These are phyloP conservation scores for Gremmenia infestans DNA, from an alignment of 2,329 filamentous ascomycete genomes.

Conservation along the genomic window DNA sequence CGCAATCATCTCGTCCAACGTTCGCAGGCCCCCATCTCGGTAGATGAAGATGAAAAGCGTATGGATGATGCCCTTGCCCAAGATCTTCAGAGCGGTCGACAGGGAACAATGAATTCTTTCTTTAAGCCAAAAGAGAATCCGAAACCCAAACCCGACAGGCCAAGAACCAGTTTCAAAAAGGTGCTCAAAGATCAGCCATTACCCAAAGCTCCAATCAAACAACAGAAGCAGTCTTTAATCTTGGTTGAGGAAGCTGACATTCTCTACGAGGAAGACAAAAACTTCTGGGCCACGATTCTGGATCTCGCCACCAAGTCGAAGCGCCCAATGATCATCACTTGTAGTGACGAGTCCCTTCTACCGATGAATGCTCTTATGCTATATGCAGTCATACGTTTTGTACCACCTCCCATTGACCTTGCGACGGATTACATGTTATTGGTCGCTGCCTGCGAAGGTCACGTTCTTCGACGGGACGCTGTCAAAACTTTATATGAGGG, in stretches of 20 bases:
- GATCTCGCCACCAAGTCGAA: slow-evolving; percentile 77
- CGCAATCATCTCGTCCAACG: slow-evolving; percentile 82
- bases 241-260: slow-evolving; percentile 91
- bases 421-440: slow-evolving; percentile 77
- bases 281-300: slow-evolving; percentile 84
- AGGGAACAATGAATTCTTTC: slow-evolving; percentile 76
- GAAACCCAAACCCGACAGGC: slow-evolving; percentile 26
- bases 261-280: slow-evolving; percentile 90
- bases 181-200: slow-evolving; percentile 10
- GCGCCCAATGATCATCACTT: slow-evolving; percentile 90
- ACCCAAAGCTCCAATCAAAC: slow-evolving; percentile 19
- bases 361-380: slow-evolving; percentile 70
- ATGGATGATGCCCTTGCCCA: slow-evolving; percentile 43
- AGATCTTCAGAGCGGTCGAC: slow-evolving; percentile 63
- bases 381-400: slow-evolving; percentile 78
- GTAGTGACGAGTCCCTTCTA: slow-evolving; percentile 83
- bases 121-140: slow-evolving; percentile 54
- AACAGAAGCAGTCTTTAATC: slow-evolving; percentile 90
- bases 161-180: slow-evolving; percentile 22
- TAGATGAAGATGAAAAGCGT: slow-evolving; percentile 32
- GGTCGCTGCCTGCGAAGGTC: slow-evolving; percentile 83
- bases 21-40: slow-evolving; percentile 32
- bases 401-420: slow-evolving; percentile 57
- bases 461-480: slow-evolving; percentile 64
- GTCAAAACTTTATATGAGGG: slow-evolving; percentile 66